Evolutionary conservation across 1,284 basidiomycete species (phyloP), one percentile per base, ranked within the genome.

Genomic region (Heterobasidion parviporum): DNA sequence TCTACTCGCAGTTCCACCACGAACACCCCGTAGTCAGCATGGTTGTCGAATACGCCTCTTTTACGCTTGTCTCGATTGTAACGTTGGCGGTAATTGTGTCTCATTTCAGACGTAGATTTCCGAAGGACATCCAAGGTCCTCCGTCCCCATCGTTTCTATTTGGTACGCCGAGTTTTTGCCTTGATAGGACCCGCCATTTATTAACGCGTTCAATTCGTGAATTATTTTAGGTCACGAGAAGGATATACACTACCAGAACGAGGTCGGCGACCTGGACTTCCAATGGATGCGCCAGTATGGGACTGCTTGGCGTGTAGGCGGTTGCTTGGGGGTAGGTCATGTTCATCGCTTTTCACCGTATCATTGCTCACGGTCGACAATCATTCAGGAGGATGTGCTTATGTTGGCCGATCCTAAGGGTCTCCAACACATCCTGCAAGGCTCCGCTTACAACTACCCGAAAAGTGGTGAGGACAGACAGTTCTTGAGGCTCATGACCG

Each of bases 201-300:
- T 38, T 20, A 20, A 9, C 10, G 14, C 15, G 9, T 6, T 20
- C 16, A 15, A 7, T 41, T 45, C 15, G 43, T 18, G 32, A 18
- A 26, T 35, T 6, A 26, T 35, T 26, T 4, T n/a, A 64, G 63
- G 63, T 34, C 63, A 60, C 33, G 54, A 59, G 18, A 46, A 50
- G 20, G 59, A 61, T 38, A 18, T 64, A 43, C 55, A 56, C 45
- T 56, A 61, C 15, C 58, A 63, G 48, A 56, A 56, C 10, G 59
- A 61, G 32, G 61, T 61, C 14, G 63, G 61, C 36, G 63, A 64
- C 10, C 18, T 44, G 0, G 63, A 64, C 36, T 64, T 62, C 38
- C 8, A 47, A 35, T 63, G 63, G 59, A 59, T 56, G 46, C 52
- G 53, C 33, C 45, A 55, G 48, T 64, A 58, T 33, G 63, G 63